Conservation (phyloP, 192 early-diverging fungal species). For the Rhizoclosmatium sp. region DNA sequence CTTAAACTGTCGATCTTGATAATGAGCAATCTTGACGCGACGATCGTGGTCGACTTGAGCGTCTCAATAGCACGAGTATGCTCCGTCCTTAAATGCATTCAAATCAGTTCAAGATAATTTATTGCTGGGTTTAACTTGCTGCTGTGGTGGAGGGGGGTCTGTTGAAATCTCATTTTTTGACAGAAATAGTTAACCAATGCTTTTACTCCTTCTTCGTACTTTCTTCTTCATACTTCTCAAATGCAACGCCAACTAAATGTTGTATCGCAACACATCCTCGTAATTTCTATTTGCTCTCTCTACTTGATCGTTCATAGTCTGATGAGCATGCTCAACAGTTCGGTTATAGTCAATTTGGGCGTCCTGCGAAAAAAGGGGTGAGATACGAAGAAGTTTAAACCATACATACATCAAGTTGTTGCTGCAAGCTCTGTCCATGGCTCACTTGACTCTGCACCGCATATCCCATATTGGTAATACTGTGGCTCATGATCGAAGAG, state of each 20-base stretch:
- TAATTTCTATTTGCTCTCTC: conserved; percentile 43
- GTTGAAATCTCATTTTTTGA: no score
- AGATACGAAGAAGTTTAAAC: background rate
- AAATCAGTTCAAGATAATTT: no score
- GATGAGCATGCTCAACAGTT: conserved; percentile 39
- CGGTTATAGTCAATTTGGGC: conserved; percentile 41
- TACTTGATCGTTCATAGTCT: conserved; percentile 42
- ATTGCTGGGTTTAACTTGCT: no score
- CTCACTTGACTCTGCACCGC: background rate
- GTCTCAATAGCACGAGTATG: conserved; percentile 43
- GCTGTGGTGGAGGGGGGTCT: background rate
- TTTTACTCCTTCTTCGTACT: background rate
- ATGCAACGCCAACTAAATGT: background rate
- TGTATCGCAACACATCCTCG: conserved; percentile 32
- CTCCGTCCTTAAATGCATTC: background rate
- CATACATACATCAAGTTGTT: conserved; percentile 24
- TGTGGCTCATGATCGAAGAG: background rate
- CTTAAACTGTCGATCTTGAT: conserved; percentile 4
- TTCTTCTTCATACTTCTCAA: background rate
- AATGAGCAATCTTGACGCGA: conserved; percentile 36
- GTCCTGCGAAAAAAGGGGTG: conserved; percentile 2
- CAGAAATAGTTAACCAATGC: no score
- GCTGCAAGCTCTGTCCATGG: conserved; percentile 1
- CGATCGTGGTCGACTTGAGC: conserved; percentile 39
- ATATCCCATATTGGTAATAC: background rate